A percentile compares a stretch with the other conserved stretches of the same genome.
Evolutionary conservation across 2,329 filamentous ascomycete species (phyloP).

Genomic region (Phoma sp.): DNA sequence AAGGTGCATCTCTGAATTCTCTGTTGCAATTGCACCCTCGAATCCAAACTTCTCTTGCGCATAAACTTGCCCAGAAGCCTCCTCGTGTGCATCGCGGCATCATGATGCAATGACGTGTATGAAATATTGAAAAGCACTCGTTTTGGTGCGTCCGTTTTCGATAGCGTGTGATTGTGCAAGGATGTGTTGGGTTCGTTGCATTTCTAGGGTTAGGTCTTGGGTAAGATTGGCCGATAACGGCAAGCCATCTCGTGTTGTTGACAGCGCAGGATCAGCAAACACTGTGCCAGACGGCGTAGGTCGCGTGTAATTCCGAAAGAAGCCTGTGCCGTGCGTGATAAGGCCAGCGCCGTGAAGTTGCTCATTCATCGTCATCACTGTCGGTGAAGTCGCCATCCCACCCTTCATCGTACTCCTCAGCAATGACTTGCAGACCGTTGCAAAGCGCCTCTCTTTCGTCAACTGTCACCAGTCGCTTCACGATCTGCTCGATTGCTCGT

Average conservation of each 20-base stretch:
- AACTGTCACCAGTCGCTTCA: constrained; percentile 67
- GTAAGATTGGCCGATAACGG: constrained; percentile 16
- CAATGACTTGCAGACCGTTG: constrained; percentile 80
- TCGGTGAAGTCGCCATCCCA: constrained; percentile 71
- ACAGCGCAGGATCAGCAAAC: constrained; percentile 9
- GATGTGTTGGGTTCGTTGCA: constrained; percentile 8
- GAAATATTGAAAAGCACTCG: constrained; percentile 26
- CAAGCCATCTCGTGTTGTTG: constrained; percentile 18
- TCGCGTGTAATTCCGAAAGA: constrained; percentile 24
- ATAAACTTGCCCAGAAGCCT: not conserved
- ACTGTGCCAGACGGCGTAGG: not conserved
- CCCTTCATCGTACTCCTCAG: constrained; percentile 86
- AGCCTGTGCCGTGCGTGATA: not conserved
- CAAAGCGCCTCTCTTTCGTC: constrained; percentile 86
- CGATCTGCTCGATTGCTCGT: constrained; percentile 68
- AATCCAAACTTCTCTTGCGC: not conserved
- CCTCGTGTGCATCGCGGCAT: constrained; percentile 1
- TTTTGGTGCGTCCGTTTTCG: constrained; percentile 25
- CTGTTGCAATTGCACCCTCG: not conserved
- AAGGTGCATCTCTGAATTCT: not conserved
- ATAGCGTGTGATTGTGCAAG: constrained; percentile 29
- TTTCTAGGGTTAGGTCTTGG: constrained; percentile 8
- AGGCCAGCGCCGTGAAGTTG: not conserved
- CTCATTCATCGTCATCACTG: constrained; percentile 70
- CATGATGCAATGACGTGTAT: constrained; percentile 15